phyloP scores from a whole-genome alignment of 139 green algal genomes.

The Limnomonas spitsbergensis region DNA sequence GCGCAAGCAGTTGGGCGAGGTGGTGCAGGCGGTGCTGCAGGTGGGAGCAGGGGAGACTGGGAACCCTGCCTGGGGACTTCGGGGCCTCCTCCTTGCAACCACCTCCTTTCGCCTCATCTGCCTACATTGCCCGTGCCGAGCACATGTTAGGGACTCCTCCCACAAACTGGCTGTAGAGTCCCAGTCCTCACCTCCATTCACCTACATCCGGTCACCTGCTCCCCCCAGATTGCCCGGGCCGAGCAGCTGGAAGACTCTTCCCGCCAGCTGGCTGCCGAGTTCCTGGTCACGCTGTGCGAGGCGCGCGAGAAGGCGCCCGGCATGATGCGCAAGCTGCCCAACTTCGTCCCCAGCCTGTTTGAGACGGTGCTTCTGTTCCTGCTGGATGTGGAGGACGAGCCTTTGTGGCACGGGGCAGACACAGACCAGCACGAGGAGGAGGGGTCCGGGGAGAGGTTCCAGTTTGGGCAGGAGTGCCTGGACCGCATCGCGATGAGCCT shows the following conservation, averaged over 20 bases:
- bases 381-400: slow-evolving; percentile 82
- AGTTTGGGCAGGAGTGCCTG: slow-evolving; percentile 83
- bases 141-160: too few relatives aligned
- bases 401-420: slow-evolving; percentile 70
- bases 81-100: too few relatives aligned
- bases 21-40: slow-evolving; percentile 84
- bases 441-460: slow-evolving; percentile 76
- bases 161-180: too few relatives aligned
- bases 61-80: too few relatives aligned
- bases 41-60: too few relatives aligned
- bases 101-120: too few relatives aligned
- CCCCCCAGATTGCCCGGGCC: slow-evolving; percentile 34
- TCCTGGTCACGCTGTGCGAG: slow-evolving; percentile 87
- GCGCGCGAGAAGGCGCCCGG: slow-evolving; percentile 84
- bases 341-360: slow-evolving; percentile 81
- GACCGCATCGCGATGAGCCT: slow-evolving; percentile 89
- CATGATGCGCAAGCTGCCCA: slow-evolving; percentile 92
- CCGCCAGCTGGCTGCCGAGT: slow-evolving; percentile 22
- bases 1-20: slow-evolving; percentile 70
- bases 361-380: slow-evolving; percentile 83
- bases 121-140: too few relatives aligned
- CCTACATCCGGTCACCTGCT: too few relatives aligned
- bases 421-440: slow-evolving; percentile 57
- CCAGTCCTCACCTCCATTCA: too few relatives aligned
- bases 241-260: slow-evolving; percentile 53